Conservation (phyloP, 495 filamentous ascomycete species). For the Cairneyella variabilis region DNA sequence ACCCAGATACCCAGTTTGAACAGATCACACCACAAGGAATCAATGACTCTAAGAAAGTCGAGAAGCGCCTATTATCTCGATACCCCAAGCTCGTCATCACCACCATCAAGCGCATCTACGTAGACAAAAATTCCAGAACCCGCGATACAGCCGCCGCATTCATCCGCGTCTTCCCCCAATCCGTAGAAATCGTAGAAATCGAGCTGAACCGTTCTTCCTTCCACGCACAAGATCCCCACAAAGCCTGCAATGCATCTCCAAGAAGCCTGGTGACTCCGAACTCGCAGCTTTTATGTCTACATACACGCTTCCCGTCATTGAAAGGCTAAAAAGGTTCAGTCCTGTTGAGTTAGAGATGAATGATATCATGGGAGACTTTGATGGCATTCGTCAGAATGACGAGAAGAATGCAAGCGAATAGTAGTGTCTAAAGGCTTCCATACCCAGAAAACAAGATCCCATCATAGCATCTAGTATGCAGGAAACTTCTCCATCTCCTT, state of each 20-base stretch:
- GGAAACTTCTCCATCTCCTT: conserved; percentile 29
- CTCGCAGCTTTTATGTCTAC: conserved; percentile 2
- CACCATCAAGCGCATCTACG: conserved; percentile 19
- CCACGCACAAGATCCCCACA: conserved; percentile 20
- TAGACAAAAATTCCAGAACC: conserved; percentile 19
- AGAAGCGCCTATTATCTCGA: conserved; percentile 15
- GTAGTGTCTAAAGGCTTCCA: not conserved
- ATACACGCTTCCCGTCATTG: conserved; percentile 13
- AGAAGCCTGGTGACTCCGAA: conserved; percentile 17
- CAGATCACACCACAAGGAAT: conserved; percentile 19
- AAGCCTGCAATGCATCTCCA: conserved; percentile 22
- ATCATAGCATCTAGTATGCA: conserved; percentile 10
- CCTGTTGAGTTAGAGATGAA: conserved; percentile 13
- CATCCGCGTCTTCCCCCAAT: conserved; percentile 15
- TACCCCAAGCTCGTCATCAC: conserved; percentile 20
- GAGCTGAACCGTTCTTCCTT: conserved; percentile 12
- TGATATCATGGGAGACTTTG: conserved; percentile 25
- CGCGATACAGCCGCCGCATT: conserved; percentile 21
- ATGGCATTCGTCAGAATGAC: conserved; percentile 19
- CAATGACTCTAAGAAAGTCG: conserved; percentile 15
- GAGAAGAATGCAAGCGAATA: not conserved
- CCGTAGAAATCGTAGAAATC: conserved; percentile 16
- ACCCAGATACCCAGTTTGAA: conserved; percentile 19
- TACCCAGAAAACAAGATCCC: not conserved
- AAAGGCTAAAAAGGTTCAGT: conserved; percentile 8